phyloP scores from a whole-genome alignment of 2,329 filamentous ascomycete genomes.

The Xylariomycetidae sp. region DNA sequence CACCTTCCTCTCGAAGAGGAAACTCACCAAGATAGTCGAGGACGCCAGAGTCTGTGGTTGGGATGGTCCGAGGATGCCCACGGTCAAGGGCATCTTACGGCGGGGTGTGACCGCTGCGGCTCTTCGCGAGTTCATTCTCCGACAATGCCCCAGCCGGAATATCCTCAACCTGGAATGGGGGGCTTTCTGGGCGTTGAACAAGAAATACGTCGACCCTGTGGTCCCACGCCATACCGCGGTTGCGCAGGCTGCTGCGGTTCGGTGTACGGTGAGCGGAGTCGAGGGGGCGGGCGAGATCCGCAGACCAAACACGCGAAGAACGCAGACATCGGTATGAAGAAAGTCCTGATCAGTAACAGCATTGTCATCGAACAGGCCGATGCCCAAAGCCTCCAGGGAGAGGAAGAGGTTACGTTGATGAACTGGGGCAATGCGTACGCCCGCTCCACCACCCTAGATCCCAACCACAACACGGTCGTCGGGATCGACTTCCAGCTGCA shows the following conservation, averaged over 20 bases:
- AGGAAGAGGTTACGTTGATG: slow-evolving; percentile 90
- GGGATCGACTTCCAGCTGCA: slow-evolving; percentile 73
- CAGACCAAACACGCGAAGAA: slow-evolving; percentile 85
- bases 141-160: slow-evolving; percentile 73
- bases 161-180: slow-evolving; percentile 77
- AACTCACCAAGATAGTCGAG: slow-evolving; percentile 72
- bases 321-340: slow-evolving; percentile 71
- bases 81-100: slow-evolving; percentile 66
- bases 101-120: slow-evolving; percentile 70
- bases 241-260: slow-evolving; percentile 59
- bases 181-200: slow-evolving; percentile 63
- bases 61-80: slow-evolving; percentile 80
- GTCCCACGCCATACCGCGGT: slow-evolving; percentile 67
- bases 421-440: slow-evolving; percentile 86
- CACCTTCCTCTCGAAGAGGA: slow-evolving; percentile 75
- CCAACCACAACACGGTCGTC: slow-evolving; percentile 49
- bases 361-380: slow-evolving; percentile 80
- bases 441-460: slow-evolving; percentile 51
- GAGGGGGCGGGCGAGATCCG: slow-evolving; percentile 56
- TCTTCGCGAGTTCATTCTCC: slow-evolving; percentile 71
- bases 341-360: slow-evolving; percentile 65
- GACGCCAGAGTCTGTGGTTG: slow-evolving; percentile 68
- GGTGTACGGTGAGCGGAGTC: slow-evolving; percentile 58
- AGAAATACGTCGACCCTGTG: slow-evolving; percentile 70
- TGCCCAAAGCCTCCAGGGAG: slow-evolving; percentile 66